phyloP scores from a whole-genome alignment of 345 rosid genomes.

The Physaria fendleri region DNA sequence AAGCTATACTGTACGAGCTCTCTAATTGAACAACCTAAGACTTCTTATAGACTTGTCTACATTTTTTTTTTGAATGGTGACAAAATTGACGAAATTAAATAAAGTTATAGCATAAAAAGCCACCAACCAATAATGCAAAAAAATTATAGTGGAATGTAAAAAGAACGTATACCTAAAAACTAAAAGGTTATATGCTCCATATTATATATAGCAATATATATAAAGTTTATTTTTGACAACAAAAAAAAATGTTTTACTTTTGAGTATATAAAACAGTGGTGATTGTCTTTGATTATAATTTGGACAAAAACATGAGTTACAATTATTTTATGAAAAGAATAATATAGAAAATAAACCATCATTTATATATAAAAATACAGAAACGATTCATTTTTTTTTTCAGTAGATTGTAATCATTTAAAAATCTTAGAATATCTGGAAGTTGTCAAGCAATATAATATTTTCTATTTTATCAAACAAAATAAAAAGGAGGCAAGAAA shows the following conservation, averaged over 20 bases:
- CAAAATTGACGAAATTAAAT: conserved; percentile 3
- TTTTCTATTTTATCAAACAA: conserved; percentile 4
- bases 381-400: neutral
- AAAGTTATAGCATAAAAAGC: neutral
- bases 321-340: too few relatives aligned
- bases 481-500: conserved; percentile 4
- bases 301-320: too few relatives aligned
- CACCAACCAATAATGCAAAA: conserved; percentile 20
- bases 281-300: too few relatives aligned
- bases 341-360: too few relatives aligned
- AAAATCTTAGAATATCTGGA: conserved; percentile 10
- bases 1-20: conserved; percentile 14
- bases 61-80: neutral
- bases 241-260: too few relatives aligned
- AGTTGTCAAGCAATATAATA: conserved; percentile 23
- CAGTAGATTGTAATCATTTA: neutral
- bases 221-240: neutral
- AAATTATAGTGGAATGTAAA: conserved; percentile 12
- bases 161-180: neutral
- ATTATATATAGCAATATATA: neutral
- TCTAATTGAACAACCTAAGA: conserved; percentile 26
- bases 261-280: neutral
- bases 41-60: conserved; percentile 12
- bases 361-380: too few relatives aligned
- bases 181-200: neutral